Conservation (phyloP, 192 early-diverging fungal genomes). For the Backusella liffmaniae region DNA sequence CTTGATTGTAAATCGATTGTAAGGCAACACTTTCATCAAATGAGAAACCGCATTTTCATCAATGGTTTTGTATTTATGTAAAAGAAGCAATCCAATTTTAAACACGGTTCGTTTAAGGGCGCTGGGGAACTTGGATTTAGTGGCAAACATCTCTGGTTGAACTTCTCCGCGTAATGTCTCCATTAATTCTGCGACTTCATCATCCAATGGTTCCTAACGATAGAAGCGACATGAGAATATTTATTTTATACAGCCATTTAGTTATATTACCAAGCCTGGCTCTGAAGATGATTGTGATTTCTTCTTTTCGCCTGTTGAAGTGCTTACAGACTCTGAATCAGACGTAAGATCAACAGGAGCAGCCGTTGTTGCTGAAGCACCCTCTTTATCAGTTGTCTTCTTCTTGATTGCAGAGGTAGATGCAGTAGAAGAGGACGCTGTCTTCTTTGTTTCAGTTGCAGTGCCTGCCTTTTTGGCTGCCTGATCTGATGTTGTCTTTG, state of each 20-base stretch:
- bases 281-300: too few species aligned
- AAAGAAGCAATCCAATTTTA: constrained; percentile 29
- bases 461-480: background rate
- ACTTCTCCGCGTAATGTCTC: constrained; percentile 29
- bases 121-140: constrained; percentile 48
- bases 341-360: background rate
- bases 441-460: background rate
- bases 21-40: constrained; percentile 47
- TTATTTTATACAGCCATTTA: background rate
- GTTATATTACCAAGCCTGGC: background rate
- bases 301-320: background rate
- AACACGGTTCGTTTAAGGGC: constrained; percentile 41
- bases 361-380: background rate
- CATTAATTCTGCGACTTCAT: constrained; percentile 29
- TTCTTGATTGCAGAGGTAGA: background rate
- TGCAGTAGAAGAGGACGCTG: background rate
- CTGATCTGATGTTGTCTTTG: background rate
- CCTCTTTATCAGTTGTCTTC: background rate
- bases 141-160: constrained; percentile 46
- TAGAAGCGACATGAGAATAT: background rate
- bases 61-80: constrained; percentile 23
- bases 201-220: constrained; percentile 30
- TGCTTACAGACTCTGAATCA: background rate
- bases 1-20: constrained; percentile 52
- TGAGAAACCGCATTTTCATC: constrained; percentile 46